These are phyloP conservation scores for Penicillium alfredii DNA, from an alignment of 495 filamentous ascomycete genomes.

Conservation along the genomic window DNA sequence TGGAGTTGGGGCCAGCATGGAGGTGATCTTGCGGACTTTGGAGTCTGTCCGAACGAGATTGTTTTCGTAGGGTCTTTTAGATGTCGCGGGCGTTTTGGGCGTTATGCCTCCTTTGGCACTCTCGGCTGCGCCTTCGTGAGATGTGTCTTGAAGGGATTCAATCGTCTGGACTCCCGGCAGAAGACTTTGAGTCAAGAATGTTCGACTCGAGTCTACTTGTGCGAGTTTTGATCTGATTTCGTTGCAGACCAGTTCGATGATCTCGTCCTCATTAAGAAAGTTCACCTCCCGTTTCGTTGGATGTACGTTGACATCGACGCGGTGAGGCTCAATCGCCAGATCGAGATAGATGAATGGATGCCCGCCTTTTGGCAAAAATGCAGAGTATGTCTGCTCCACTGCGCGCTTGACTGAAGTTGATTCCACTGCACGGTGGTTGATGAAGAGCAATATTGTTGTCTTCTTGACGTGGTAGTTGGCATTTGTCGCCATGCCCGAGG, in stretches of 20 bases:
- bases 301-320: constrained; percentile 97
- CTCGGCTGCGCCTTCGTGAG: constrained; percentile 13
- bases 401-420: constrained; percentile 84
- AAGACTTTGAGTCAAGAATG: constrained; percentile 88
- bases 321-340: constrained; percentile 85
- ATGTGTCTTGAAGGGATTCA: constrained; percentile 22
- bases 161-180: constrained; percentile 55
- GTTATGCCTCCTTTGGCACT: constrained; percentile 7
- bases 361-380: constrained; percentile 88
- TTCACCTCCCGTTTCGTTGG: constrained; percentile 98
- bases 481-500: constrained; percentile 78
- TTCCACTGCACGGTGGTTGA: constrained; percentile 96
- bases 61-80: constrained; percentile 71
- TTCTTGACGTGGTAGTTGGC: constrained; percentile 95
- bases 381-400: constrained; percentile 83
- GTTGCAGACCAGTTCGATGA: constrained; percentile 80
- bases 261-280: constrained; percentile 96
- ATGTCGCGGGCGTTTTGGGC: constrained; percentile 37
- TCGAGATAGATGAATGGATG: constrained; percentile 94
- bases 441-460: constrained; percentile 85
- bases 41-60: constrained; percentile 89
- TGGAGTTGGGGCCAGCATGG: constrained; percentile 64
- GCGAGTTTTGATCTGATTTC: constrained; percentile 74
- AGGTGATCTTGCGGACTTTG: constrained; percentile 87
- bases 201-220: constrained; percentile 88